These are phyloP conservation scores for Dactylonectria macrodidyma DNA, from an alignment of 2,329 filamentous ascomycete species.

Conservation along the genomic window DNA sequence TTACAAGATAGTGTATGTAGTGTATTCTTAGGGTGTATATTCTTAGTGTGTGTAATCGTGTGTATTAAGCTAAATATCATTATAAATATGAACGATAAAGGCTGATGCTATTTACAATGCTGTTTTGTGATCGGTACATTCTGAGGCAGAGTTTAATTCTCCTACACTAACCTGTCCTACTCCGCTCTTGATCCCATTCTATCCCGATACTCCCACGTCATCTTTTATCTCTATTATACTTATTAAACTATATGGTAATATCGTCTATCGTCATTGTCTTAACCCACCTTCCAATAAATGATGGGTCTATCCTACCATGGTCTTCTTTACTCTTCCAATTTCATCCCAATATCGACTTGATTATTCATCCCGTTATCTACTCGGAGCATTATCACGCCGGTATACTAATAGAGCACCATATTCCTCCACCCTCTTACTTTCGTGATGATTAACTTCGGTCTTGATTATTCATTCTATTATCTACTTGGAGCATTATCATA, in stretches of 20 bases:
- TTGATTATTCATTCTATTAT: slow-evolving; percentile 6
- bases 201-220: slow-evolving; percentile 6
- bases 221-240: neutral
- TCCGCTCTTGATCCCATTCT: slow-evolving; percentile 5
- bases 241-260: neutral
- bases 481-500: no score
- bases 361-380: no score
- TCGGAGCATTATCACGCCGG: no score
- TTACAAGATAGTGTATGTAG: neutral
- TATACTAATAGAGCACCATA: no score
- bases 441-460: neutral
- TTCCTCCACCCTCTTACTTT: neutral
- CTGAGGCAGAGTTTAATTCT: no score
- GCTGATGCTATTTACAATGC: no score
- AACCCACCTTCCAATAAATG: slow-evolving; percentile 5
- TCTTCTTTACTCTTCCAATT: slow-evolving; percentile 11
- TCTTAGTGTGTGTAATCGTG: neutral
- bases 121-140: no score
- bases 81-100: no score
- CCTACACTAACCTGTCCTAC: neutral
- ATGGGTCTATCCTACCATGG: slow-evolving; percentile 1
- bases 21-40: neutral
- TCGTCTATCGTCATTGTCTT: slow-evolving; percentile 1
- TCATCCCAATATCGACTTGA: slow-evolving; percentile 5
- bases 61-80: neutral